Evolutionary conservation across 139 green algal species (phyloP), one percentile per base, ranked within the genome.

Genomic region (Nannochloris sp.): DNA sequence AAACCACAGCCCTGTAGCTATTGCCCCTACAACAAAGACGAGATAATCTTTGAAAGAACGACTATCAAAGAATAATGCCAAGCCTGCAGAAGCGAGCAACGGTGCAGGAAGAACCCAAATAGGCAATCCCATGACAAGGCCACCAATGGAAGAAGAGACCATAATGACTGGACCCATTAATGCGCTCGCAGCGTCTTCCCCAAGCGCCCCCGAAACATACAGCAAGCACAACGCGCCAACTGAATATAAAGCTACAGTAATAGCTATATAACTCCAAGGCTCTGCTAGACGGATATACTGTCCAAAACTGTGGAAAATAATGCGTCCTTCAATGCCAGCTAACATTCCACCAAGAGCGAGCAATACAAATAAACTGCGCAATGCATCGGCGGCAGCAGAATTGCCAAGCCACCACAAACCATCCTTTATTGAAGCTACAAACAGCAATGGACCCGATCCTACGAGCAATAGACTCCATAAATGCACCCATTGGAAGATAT

Each of bases 241-340:
- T 33, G 88, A 83, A 39, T 90, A 84, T 58, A 97, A 65, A 45
- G 81, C 84, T 13, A 83, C 59, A 0, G 90, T 93, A 37, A 97
- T 81, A 0, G 83, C 70, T 1, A 96, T 29, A 75, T 92, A 96
- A 78, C 82, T 92, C 83, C 85, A 95, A 29, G 93, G 91, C 19
- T 87, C 68, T 0, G 76, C 80, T 29, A 97, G 72, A 61, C 79
- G 67, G 71, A 99, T 92, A 83, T 97, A 98, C 71, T 93, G 83
- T 1, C 78, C 79, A 65, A 97, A 97, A 1, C 83, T 83, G 61
- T 81, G 69, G 73, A 97, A 95, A 6, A 98, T 54, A 4, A 98
- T 85, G 8, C 90, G 83, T 6, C 85, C 83, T 79, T 98, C 90
- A 15, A 96, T 71, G 3, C 82, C 92, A 14, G 79, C 74, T 47